A percentile compares a stretch with the other conserved stretches of the same genome.
These are phyloP conservation scores for Claviceps sp. DNA, from an alignment of 2,329 filamentous ascomycete species.

Conservation along the genomic window DNA sequence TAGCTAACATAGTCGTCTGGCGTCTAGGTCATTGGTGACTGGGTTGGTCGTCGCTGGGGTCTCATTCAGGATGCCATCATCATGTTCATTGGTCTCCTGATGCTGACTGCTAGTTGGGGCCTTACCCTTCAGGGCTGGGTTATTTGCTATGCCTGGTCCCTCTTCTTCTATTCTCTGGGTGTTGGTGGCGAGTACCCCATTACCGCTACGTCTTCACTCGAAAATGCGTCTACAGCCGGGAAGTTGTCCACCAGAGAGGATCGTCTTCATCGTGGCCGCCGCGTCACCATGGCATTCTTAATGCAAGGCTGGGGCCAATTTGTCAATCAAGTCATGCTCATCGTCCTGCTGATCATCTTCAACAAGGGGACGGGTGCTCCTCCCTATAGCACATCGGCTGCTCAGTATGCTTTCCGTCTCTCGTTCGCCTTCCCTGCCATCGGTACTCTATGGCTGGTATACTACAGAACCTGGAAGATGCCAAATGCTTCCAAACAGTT, in stretches of 20 bases:
- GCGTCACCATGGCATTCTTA: slow-evolving; percentile 88
- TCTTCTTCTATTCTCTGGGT: slow-evolving; percentile 62
- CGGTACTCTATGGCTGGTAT: slow-evolving; percentile 86
- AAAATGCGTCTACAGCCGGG: slow-evolving; percentile 74
- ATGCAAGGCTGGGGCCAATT: slow-evolving; percentile 99
- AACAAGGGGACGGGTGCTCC: slow-evolving; percentile 61
- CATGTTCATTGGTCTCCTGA: slow-evolving; percentile 86
- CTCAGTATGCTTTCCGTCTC: slow-evolving; percentile 83
- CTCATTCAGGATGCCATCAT: slow-evolving; percentile 86
- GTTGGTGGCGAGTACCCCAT: slow-evolving; percentile 89
- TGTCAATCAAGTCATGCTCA: slow-evolving; percentile 81
- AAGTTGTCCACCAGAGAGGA: slow-evolving; percentile 84
- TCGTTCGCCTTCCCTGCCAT: slow-evolving; percentile 85
- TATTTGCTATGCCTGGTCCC: slow-evolving; percentile 88
- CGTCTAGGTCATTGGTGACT: slow-evolving; percentile 42
- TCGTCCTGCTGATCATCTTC: slow-evolving; percentile 77
- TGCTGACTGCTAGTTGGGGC: slow-evolving; percentile 88
- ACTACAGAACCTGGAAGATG: slow-evolving; percentile 96
- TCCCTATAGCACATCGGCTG: slow-evolving; percentile 63
- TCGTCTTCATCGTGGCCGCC: slow-evolving; percentile 86
- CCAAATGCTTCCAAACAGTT: slow-evolving; percentile 74
- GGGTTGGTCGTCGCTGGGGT: slow-evolving; percentile 86
- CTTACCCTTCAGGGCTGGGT: slow-evolving; percentile 83
- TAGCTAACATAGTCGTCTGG: slow-evolving; percentile 3
- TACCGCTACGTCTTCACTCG: slow-evolving; percentile 90